Base-by-base conservation (phyloP, 768 basidiomycete species). In the Hygrocybe punicea region DNA sequence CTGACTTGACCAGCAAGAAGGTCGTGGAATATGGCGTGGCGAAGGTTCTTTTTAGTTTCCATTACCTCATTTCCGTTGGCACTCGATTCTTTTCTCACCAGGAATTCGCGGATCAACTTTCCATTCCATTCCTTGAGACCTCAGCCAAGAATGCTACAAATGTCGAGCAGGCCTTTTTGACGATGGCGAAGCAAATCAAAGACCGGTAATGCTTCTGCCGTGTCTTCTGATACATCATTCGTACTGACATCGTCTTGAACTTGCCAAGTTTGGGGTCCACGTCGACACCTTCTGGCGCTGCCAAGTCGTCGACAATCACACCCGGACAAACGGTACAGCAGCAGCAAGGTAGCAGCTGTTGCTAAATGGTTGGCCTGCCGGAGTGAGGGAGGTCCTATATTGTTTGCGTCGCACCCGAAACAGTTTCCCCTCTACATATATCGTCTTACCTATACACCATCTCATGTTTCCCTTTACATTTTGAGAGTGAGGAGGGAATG, bases 141-240 rank as follows among this genome's bases (percentile, higher is more conserved):
- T 93, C 91, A n/a, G 97, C 97, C 35, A 98, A 98, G 89, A 93
- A 91, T 66, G 93, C 95, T 53, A 95, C 94, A 60, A 97, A 97
- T 65, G 97, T 99, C 58, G 97, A 99, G 73, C 93, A 99, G 74
- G 95, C 97, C 5, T 99, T 99, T 84, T 86, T 98, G 80, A 95
- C 94, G 29, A 92, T 99, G 84, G 95, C 97, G 3, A 91, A 96
- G 80, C 91, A 93, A 75, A 93, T 93, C 70, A 93, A 93, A 71
- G 91, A 93, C 72, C 85, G 91, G 91, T 89, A 48, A 2, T 6
- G 8, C 48, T 4, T 17, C 39, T n/a, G 36, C 40, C 19, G 13
- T 29, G 13, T 24, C 33, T 3, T 24, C 25, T 39, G n/a, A n/a
- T n/a, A n/a, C 3, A 19, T 4, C 8, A 19, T 53, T 39, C 24